Evolutionary conservation across 768 basidiomycete species (phyloP), one percentile per base, ranked within the genome.

Genomic region (Lentinula sp.): DNA sequence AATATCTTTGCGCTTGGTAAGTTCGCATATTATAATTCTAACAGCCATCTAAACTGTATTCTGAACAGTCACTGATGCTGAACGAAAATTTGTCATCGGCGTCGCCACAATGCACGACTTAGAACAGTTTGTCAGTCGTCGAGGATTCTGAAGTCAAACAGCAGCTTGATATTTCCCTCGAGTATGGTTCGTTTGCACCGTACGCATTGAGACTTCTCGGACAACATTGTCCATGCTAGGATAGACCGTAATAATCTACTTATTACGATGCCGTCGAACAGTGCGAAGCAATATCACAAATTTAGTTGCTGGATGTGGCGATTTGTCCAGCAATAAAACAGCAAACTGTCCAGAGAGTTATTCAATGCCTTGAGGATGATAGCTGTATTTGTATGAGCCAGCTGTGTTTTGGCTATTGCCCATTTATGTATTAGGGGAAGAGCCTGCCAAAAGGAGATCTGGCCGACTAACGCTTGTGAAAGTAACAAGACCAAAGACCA

Each of bases 11-110:
- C 91, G 2, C 72, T 94, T 31, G 88, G 91, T 88, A 57, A 50
- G 80, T 67, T 13, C 9, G 4, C n/a, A 32, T 11, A 18, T 10
- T 28, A 9, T 28, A 11, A 18, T 48, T 2, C 11, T n/a, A 9
- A 48, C 21, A 32, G 8, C 15, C 34, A 35, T 9, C 7, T 15
- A 11, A 28, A 37, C 42, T 42, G 21, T 9, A 39, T 31, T 31
- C 49, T 43, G 40, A n/a, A 18, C 63, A 94, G 95, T 96, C 40
- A 95, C 95, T 4, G 95, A 97, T 71, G 73, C 76, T 50, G 79
- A 80, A 56, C 84, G 91, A 60, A 92, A 93, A 69, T 94, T 94
- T 61, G 91, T 94, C 3, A 80, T 93, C 15, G 92, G 79, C 1
- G 85, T 94, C 0, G 91, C 88, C 1, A 94, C 92, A 18, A 69